Base-by-base conservation (phyloP, 805 yeast genomes). In the Schwanniomyces polymorphus region DNA sequence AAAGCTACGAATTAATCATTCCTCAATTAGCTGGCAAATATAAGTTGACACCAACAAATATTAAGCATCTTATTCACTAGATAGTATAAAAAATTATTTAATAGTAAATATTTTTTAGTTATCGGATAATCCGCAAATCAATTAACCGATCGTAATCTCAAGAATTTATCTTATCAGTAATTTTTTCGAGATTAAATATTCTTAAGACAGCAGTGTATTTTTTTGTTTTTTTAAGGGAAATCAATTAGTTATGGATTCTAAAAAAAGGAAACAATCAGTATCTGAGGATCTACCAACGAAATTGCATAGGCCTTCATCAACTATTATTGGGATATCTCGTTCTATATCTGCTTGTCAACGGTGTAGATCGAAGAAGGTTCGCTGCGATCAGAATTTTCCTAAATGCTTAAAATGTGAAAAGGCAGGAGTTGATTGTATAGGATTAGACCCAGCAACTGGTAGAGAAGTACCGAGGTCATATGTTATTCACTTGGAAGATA, bases 381-480 rank as follows among this genome's bases (percentile, higher is more conserved):
- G 76, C 54, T 86, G 91, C 63, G 87, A 86, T 51, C 86, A 81
- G 47, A 78, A 76, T 50, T 81, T 84, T 59, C 91, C 91, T 3
- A 74, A 77, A 46, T 85, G 91, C 58, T 62, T 78, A n/a, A 74
- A 76, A 29, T 85, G 91, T 60, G 71, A 64, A 38, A 80, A 81
- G 57, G 85, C 87, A 9, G 79, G 81, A 5, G 85, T 72, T 2
- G 88, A 86, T 6, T 91, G 97, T 66, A 82, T 89, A 4, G 89
- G 95, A 0, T 65, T 88, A 3, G 97, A 91, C 61, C 91, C 96
- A 0, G 89, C 91, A 6, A 88, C 97, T 0, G 96, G 96, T 0
- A 72, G 96, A 45, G 90, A 86, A 54, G 81, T 90, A 1, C 95
- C 97, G 0, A 70, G 97, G 33, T 86, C 90, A 2, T 86, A 87